Evolutionary conservation across 345 rosid genomes (phyloP), one percentile per base, ranked within the genome.

Genomic region (Gossypium longicalyx): DNA sequence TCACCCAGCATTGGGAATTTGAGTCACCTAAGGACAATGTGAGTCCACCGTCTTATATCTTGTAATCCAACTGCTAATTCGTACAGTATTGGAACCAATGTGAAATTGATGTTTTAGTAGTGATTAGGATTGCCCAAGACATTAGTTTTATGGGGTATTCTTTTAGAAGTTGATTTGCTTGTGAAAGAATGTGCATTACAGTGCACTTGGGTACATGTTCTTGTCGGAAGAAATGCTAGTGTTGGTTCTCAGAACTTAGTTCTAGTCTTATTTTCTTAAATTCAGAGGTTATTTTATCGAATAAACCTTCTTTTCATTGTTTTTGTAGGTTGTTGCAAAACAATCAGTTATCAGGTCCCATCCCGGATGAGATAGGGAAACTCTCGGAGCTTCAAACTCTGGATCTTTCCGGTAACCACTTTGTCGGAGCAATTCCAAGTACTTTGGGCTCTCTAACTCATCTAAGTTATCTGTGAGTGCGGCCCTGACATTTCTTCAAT

Each of bases 381-480:
- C 77, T 75, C 23, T 66, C 56, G 7, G 64, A 66, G 45, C 77
- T 75, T 66, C 72, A 75, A 75, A 75, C 72, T 66, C 93, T 95
- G 57, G 99, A 95, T 80, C 89, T 93, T 67, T 95, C 98, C 2
- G 90, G 90, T n/a, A 95, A 95, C 78, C 88, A 76, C 67, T 84
- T 95, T 69, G 82, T 73, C 64, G 98, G 99, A 19, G 82, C 72
- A 70, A 88, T 95, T 82, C 99, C 99, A 17, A 87, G 88, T 70
- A 86, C 97, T 60, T 78, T 95, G 85, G 97, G 99, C 53, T 81
- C 83, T 72, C 84, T 93, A 38, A 74, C 87, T 72, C 88, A 75
- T 78, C 81, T 93, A 78, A 95, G 83, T 85, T 95, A 93, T 89
- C 82, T 95, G 99, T 95, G 87, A 91, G 99, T 91, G 22, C 72